Evolutionary conservation across 352 stramenopile genomes (phyloP), one percentile per base, ranked within the genome.

Genomic region (Pythium aquatile): DNA sequence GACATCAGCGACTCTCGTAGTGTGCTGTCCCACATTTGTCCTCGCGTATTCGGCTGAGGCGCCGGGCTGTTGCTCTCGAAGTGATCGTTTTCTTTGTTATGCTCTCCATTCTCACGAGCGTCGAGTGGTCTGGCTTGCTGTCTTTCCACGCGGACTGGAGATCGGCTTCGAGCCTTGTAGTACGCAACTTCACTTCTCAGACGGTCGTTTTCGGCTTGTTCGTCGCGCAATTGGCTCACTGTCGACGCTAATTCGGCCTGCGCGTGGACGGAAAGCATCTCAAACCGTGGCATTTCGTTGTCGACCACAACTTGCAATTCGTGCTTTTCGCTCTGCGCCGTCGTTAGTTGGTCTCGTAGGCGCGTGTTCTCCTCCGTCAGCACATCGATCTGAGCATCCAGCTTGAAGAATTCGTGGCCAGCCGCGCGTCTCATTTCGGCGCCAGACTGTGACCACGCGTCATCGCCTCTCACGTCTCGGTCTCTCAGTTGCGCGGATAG

Each of bases 351-450:
- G 13, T 42, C 49, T 16, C 61, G 63, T 0, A 89, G 63, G 9
- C 63, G 59, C 0, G 14, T 17, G 58, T 86, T 90, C 58, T 87
- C 75, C 13, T 42, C 46, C 9, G 63, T 70, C 9, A 87, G 65
- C n/a, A 73, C 62, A 61, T 85, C 77, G 1, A 85, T 29, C 29
- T 85, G 58, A 1, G 81, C 57, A 54, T 88, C 74, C 8, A 85
- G 53, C 30, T 81, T 73, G 55, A 87, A 85, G 47, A 84, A 84
- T 17, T 82, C 71, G 42, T 78, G 72, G 28, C 30, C n/a, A 8
- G 52, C 33, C 5, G 30, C 40, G 17, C 14, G 37, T 24, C 51
- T 14, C 29, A 29, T 49, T 7, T 55, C 46, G 17, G 14, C n/a
- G 26, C 44, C 44, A 28, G 44, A 30, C n/a, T 20, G 44, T 30